phyloP scores from a whole-genome alignment of 106 monocot genomes.

The Apostasia shenzhenica region DNA sequence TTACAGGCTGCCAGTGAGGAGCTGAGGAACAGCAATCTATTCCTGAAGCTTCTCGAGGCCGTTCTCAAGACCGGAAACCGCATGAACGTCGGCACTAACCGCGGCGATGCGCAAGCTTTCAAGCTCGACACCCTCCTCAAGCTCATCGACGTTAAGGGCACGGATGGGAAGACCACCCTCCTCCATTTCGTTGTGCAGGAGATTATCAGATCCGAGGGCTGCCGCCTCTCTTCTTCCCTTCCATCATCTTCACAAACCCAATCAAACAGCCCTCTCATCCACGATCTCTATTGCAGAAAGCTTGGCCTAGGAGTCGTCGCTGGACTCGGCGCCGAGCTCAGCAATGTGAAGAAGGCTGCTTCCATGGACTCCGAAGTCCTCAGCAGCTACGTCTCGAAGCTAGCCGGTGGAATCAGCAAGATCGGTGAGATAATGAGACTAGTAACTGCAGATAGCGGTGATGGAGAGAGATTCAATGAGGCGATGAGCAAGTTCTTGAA shows the following conservation, averaged over 20 bases:
- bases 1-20: slow-evolving; percentile 80
- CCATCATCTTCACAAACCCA: slow-evolving; percentile 21
- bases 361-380: slow-evolving; percentile 81
- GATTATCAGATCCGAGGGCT: slow-evolving; percentile 67
- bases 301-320: slow-evolving; percentile 59
- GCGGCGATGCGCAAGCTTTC: slow-evolving; percentile 83
- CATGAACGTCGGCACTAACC: slow-evolving; percentile 95
- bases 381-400: slow-evolving; percentile 66
- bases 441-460: slow-evolving; percentile 8
- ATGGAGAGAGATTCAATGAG: slow-evolving; percentile 25
- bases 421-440: slow-evolving; percentile 41
- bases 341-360: slow-evolving; percentile 83
- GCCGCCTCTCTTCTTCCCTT: slow-evolving; percentile 29
- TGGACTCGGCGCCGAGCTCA: slow-evolving; percentile 53
- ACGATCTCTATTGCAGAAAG: slow-evolving; percentile 43
- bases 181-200: slow-evolving; percentile 92
- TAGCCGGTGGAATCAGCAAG: slow-evolving; percentile 55
- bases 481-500: slow-evolving; percentile 50
- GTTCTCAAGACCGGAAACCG: slow-evolving; percentile 92
- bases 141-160: slow-evolving; percentile 78
- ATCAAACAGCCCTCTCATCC: slow-evolving; percentile 13
- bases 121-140: slow-evolving; percentile 96
- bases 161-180: slow-evolving; percentile 88
- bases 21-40: slow-evolving; percentile 74
- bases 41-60: slow-evolving; percentile 85